Percentiles rank a stretch among this genome's conserved stretches.
These are phyloP conservation scores for Suillus plorans DNA, from an alignment of 768 basidiomycete species.

Conservation along the genomic window DNA sequence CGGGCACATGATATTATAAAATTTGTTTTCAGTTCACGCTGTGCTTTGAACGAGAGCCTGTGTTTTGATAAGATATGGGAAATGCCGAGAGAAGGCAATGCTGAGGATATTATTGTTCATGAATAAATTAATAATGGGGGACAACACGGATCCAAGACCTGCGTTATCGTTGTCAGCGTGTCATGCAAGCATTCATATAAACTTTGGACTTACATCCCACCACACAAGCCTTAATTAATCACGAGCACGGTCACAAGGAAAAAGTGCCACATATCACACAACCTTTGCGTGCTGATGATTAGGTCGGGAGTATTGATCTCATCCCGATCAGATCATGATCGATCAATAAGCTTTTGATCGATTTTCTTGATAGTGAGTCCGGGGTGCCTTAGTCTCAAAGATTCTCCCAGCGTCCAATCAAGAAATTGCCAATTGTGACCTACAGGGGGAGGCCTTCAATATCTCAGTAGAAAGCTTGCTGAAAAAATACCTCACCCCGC, in stretches of 20 bases:
- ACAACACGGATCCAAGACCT: constrained; percentile 3
- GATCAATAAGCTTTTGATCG: constrained; percentile 7
- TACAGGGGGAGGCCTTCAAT: background rate
- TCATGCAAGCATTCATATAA: background rate
- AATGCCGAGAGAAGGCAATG: background rate
- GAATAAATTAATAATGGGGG: background rate
- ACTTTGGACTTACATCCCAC: background rate
- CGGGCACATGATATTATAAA: background rate
- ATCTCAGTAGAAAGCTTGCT: background rate
- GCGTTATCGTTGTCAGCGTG: background rate
- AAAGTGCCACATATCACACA: background rate
- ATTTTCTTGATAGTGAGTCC: constrained; percentile 1
- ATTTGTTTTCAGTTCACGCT: background rate
- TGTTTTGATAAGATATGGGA: background rate
- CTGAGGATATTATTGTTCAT: constrained; percentile 1
- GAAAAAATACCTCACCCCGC: background rate
- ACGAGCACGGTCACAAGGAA: background rate
- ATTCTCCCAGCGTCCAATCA: constrained; percentile 3
- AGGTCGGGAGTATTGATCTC: background rate
- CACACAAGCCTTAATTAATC: background rate
- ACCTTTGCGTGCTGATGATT: background rate
- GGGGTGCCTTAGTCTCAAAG: constrained; percentile 3
- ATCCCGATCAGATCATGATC: constrained; percentile 7
- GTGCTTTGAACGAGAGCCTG: background rate
- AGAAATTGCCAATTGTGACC: background rate